These are phyloP conservation scores for Mollisiaceae sp. DNA, from an alignment of 2,329 filamentous ascomycete species.

Conservation along the genomic window DNA sequence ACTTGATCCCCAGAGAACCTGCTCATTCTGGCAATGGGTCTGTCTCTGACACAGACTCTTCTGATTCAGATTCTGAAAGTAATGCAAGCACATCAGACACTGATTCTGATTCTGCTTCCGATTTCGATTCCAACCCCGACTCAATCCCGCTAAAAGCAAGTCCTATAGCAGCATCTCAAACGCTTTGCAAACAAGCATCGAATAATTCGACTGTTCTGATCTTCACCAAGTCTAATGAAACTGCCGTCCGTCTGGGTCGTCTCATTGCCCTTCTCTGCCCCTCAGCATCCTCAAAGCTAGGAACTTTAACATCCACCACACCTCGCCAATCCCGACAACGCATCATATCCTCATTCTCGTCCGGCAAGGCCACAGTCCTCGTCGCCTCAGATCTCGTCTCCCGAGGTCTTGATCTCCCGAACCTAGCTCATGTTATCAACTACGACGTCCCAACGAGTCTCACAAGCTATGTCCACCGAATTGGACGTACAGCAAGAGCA, in stretches of 20 bases:
- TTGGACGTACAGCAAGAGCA: conserved; percentile 87
- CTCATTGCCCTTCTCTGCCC: conserved; percentile 73
- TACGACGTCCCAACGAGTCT: conserved; percentile 87
- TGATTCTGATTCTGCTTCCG: conserved; percentile 15
- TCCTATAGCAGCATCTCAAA: neutral
- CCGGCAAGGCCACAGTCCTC: conserved; percentile 70
- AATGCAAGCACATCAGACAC: conserved; percentile 17
- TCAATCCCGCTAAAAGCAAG: neutral
- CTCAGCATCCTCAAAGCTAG: conserved; percentile 59
- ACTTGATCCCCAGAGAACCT: conserved; percentile 47
- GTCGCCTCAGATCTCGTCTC: conserved; percentile 94
- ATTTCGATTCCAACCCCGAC: neutral
- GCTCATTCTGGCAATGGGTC: conserved; percentile 40
- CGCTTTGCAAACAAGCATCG: conserved; percentile 2
- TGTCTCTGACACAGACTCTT: conserved; percentile 37
- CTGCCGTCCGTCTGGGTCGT: conserved; percentile 82
- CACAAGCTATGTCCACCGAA: conserved; percentile 86
- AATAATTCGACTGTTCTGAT: conserved; percentile 63
- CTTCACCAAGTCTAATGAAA: conserved; percentile 90
- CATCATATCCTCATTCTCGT: conserved; percentile 69
- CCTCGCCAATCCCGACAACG: conserved; percentile 73
- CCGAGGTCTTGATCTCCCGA: conserved; percentile 82
- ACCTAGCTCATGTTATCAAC: conserved; percentile 85
- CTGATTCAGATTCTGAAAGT: conserved; percentile 24
- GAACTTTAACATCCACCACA: conserved; percentile 78